Evolutionary conservation across 306 rosid genomes (phyloP).

Genomic region (Cucurbita pepo): DNA sequence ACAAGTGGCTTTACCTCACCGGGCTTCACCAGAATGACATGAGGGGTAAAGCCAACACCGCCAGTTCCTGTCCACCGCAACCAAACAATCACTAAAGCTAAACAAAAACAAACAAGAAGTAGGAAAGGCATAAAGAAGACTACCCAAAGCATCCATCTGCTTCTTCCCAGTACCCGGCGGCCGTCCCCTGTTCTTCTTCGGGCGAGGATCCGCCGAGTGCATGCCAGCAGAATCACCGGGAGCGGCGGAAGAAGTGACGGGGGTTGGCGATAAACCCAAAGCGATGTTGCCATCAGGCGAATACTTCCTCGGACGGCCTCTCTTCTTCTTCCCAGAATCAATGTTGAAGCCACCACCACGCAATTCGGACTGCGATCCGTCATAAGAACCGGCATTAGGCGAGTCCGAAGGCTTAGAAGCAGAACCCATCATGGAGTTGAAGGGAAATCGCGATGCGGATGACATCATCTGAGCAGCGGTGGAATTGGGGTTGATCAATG

Average conservation of each 20-base stretch:
- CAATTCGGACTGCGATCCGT: conserved; percentile 29
- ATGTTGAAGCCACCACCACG: conserved; percentile 24
- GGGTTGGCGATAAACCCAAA: conserved; percentile 54
- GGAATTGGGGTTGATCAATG: conserved; percentile 45
- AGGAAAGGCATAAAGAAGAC: background rate
- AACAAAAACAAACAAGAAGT: background rate
- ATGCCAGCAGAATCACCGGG: conserved; percentile 41
- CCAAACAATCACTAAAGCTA: background rate
- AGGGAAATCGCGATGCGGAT: conserved; percentile 44
- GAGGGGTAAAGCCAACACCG: conserved; percentile 6
- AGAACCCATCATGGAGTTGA: conserved; percentile 20
- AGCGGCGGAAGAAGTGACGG: conserved; percentile 29
- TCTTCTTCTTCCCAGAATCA: conserved; percentile 62
- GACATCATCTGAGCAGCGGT: conserved; percentile 29
- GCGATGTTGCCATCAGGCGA: conserved; percentile 64
- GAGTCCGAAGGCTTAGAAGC: conserved; percentile 35
- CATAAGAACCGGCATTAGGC: conserved; percentile 26
- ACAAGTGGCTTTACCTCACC: conserved; percentile 1
- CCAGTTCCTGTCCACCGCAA: background rate
- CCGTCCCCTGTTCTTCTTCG: conserved; percentile 57
- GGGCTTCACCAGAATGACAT: conserved; percentile 1
- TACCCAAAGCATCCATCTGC: conserved; percentile 65
- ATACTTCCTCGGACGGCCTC: conserved; percentile 96
- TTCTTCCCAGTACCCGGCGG: conserved; percentile 90
- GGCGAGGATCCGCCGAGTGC: conserved; percentile 35